Conservation (phyloP, 73 alveolate genomes). For the Uronychia binucleata region DNA sequence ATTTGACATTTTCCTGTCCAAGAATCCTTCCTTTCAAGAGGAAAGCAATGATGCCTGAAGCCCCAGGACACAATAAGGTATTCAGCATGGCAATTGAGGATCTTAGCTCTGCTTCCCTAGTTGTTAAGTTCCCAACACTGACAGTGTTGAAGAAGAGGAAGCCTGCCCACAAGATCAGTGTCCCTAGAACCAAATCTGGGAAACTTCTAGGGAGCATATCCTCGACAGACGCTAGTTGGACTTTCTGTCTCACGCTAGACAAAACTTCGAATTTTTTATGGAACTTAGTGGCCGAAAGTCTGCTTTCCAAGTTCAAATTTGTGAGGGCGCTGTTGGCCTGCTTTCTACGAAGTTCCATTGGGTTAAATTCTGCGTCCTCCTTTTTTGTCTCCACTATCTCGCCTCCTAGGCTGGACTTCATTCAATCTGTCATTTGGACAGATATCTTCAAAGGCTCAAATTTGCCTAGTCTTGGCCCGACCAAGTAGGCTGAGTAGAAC, state of each 20-base stretch:
- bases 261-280: neutral
- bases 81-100: constrained; percentile 1
- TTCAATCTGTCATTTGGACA: constrained; percentile 8
- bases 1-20: neutral
- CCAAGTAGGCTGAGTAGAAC: constrained; percentile 48
- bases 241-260: neutral
- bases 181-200: neutral
- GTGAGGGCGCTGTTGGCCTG: constrained; percentile 10
- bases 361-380: neutral
- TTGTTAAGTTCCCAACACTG: neutral
- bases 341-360: neutral
- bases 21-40: neutral
- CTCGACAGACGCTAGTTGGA: neutral
- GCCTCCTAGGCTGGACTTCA: neutral
- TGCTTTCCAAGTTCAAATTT: neutral
- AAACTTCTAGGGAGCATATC: neutral
- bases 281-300: neutral
- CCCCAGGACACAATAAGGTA: neutral
- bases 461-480: constrained; percentile 73
- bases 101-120: neutral
- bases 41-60: neutral
- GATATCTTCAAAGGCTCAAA: constrained; percentile 28
- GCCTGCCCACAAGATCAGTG: neutral
- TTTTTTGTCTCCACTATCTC: neutral
- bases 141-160: neutral